Percentiles rank a stretch among this genome's conserved stretches.
Conservation (phyloP, 495 filamentous ascomycete species). For the Xylaria acuta region DNA sequence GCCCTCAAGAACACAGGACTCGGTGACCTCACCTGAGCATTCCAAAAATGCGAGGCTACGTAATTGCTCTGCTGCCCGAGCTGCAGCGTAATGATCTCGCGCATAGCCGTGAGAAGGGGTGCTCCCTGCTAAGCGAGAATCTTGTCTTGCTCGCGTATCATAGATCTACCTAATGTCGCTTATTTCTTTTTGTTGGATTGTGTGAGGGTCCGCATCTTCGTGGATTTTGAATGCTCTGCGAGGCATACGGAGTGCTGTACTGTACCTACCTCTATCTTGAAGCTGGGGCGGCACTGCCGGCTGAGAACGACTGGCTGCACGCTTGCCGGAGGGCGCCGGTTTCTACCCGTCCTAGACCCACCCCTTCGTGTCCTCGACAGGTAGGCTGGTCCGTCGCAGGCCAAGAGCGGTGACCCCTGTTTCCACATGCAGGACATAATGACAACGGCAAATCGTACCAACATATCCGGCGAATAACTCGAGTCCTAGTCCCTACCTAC, state of each 20-base stretch:
- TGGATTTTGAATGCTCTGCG: not conserved
- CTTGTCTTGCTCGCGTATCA: not conserved
- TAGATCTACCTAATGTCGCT: not conserved
- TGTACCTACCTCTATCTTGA: not conserved
- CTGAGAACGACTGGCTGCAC: not conserved
- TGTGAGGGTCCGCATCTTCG: not conserved
- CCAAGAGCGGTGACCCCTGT: conserved; percentile 7
- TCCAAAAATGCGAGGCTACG: conserved; percentile 98
- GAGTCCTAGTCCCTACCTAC: not conserved
- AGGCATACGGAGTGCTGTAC: no score
- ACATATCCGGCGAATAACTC: conserved; percentile 6
- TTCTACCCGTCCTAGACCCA: not conserved
- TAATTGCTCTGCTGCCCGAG: conserved; percentile 94
- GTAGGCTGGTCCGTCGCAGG: not conserved
- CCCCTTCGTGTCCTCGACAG: not conserved
- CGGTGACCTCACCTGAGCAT: conserved; percentile 67
- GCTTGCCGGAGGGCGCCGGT: not conserved
- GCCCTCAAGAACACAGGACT: not conserved
- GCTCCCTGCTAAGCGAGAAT: not conserved
- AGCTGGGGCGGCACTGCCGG: not conserved
- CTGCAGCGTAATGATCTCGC: conserved; percentile 94
- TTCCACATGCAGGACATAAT: conserved; percentile 19
- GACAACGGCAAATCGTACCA: conserved; percentile 18
- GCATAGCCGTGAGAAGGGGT: conserved; percentile 64
- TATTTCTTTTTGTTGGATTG: not conserved